Conservation (phyloP, 306 rosid species). For the Vicia villosa region DNA sequence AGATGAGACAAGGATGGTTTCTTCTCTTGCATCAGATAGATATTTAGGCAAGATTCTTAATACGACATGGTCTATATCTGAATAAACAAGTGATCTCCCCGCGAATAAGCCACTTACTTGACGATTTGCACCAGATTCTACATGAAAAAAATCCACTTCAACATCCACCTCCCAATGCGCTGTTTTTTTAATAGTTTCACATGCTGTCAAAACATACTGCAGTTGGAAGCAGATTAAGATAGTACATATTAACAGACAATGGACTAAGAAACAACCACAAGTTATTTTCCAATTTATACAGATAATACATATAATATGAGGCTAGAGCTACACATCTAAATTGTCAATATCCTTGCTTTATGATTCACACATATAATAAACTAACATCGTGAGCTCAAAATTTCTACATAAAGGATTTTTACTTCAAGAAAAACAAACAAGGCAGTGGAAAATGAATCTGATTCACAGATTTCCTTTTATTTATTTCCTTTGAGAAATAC, state of each 20-base stretch:
- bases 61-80: conserved; percentile 72
- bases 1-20: conserved; percentile 89
- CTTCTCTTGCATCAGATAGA: conserved; percentile 63
- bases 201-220: conserved; percentile 80
- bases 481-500: conserved; percentile 19
- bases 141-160: conserved; percentile 84
- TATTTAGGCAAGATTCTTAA: conserved; percentile 84
- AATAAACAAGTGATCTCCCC: conserved; percentile 84
- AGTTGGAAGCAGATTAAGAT: conserved; percentile 36
- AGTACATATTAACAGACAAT: conserved; percentile 6
- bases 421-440: too few relatives aligned
- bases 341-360: too few relatives aligned
- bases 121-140: conserved; percentile 67
- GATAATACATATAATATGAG: too few relatives aligned
- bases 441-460: neutral
- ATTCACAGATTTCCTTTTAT: conserved; percentile 2
- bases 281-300: too few relatives aligned
- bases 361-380: neutral
- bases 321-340: too few relatives aligned
- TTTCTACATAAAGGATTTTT: conserved; percentile 20
- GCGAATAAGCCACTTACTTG: conserved; percentile 65
- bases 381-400: conserved; percentile 1
- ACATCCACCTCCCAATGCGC: conserved; percentile 98
- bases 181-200: conserved; percentile 67
- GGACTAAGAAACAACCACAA: neutral